phyloP scores from a whole-genome alignment of 2,329 filamentous ascomycete genomes.

The Alternaria panax region DNA sequence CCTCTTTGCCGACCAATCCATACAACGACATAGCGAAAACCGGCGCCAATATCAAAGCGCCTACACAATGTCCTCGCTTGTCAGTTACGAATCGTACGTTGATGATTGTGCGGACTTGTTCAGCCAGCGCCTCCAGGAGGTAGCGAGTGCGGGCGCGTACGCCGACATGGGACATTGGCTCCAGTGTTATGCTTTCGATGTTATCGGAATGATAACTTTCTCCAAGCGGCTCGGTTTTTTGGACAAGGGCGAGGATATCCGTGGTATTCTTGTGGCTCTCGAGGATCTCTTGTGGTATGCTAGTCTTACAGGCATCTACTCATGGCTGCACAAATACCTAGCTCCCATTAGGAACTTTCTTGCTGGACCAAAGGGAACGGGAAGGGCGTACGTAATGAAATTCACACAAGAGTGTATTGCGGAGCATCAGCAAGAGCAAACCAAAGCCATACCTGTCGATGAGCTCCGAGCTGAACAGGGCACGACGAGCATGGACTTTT shows the following conservation, averaged over 20 bases:
- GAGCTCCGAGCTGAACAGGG: constrained; percentile 1
- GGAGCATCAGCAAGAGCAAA: constrained; percentile 20
- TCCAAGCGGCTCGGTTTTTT: constrained; percentile 29
- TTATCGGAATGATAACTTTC: constrained; percentile 42
- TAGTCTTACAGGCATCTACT: constrained; percentile 18
- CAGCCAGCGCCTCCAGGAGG: constrained; percentile 31
- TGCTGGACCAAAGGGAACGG: constrained; percentile 37
- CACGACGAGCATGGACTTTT: constrained; percentile 17
- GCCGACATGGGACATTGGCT: constrained; percentile 38
- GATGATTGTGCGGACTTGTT: constrained; percentile 49
- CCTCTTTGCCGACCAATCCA: constrained; percentile 51
- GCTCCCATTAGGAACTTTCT: constrained; percentile 49
- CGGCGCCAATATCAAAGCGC: constrained; percentile 36
- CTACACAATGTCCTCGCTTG: constrained; percentile 35
- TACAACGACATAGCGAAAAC: constrained; percentile 48
- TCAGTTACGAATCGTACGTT: constrained; percentile 49
- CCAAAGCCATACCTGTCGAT: constrained; percentile 14
- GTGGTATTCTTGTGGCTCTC: constrained; percentile 10
- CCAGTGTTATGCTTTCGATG: constrained; percentile 52
- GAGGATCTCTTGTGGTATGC: constrained; percentile 16
- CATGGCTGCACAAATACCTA: constrained; percentile 42
- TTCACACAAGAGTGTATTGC: constrained; percentile 23
- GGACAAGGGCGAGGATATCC: constrained; percentile 21
- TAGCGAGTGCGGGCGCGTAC: constrained; percentile 28
- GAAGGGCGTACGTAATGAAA: constrained; percentile 40